These are phyloP conservation scores for Pouteria campechiana DNA, from an alignment of 179 eudicot species.

Conservation along the genomic window DNA sequence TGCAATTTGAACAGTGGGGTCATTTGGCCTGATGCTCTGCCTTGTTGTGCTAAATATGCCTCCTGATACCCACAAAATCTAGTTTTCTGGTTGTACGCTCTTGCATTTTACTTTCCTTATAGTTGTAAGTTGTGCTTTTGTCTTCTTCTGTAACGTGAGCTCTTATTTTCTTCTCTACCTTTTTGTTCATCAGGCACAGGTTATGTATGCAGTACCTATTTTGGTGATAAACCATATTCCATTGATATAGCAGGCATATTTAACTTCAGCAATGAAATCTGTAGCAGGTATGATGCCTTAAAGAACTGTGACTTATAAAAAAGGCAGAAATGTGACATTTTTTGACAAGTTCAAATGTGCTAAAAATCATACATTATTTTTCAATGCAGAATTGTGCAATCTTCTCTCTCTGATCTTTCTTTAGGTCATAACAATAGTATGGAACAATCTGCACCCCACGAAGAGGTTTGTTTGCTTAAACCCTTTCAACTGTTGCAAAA, in stretches of 20 bases:
- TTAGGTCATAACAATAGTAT: constrained; percentile 25
- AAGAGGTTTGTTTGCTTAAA: constrained; percentile 6
- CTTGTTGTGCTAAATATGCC: background rate
- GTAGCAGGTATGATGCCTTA: constrained; percentile 45
- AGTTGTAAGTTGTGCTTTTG: too few species aligned
- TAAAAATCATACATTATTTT: background rate
- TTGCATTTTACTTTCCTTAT: too few species aligned
- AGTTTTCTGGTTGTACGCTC: too few species aligned
- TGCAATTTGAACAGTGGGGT: too few species aligned
- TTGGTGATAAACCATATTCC: constrained; percentile 52
- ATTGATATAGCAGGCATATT: constrained; percentile 77
- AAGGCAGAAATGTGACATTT: too few species aligned
- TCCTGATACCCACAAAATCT: too few species aligned
- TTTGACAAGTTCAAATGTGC: too few species aligned
- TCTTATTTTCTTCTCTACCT: too few species aligned
- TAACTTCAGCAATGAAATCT: constrained; percentile 66
- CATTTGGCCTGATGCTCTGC: too few species aligned
- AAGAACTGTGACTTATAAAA: background rate
- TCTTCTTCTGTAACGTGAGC: too few species aligned
- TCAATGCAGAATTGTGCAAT: constrained; percentile 50
- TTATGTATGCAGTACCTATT: constrained; percentile 56
- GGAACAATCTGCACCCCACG: constrained; percentile 19
- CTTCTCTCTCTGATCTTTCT: constrained; percentile 42
- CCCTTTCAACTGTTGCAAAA: constrained; percentile 8
- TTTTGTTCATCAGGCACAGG: too few species aligned